Evolutionary conservation across 495 filamentous ascomycete genomes (phyloP), one percentile per base, ranked within the genome.

Genomic region (Chaetomidium leptoderma): DNA sequence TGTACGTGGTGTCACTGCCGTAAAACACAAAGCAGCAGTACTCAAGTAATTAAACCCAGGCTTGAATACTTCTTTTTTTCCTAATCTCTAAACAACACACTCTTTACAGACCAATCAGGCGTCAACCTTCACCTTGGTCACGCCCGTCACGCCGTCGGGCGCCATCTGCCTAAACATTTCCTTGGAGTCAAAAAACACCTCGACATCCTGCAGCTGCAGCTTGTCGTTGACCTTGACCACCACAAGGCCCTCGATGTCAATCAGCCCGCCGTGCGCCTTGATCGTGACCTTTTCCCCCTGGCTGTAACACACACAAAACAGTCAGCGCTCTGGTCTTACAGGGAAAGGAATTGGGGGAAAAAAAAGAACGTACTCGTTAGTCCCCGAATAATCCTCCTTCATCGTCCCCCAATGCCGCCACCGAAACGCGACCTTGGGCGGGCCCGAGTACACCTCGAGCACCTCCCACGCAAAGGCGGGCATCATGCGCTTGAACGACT

Each of bases 391-490:
- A 66, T 86, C 84, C 60, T 77, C 78, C 69, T 78, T 80, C 78
- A 87, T 85, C 11, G 67, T 66, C 2, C 83, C 83, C 84, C 84
- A 86, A 61, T 87, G 84, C 29, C 84, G 66, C 83, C 84, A 86
- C 52, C 75, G 75, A 63, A 86, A 84, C 1, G 76, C 69, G 5
- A 87, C 84, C 51, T 68, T 66, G 21, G 84, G 83, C 39, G 82
- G 83, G 0, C 80, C 83, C 40, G 76, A 77, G 62, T 82, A 85
- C 3, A 87, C 83, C 70, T 86, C 84, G 14, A 81, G 66, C 21
- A 86, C 83, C 72, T 87, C 84, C 83, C 83, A 88, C 0, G 82
- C 82, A 71, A 88, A 87, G 0, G 79, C 82, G 14, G 82, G 83
- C 83, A 87, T 86, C 81, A 84, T 85, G 26, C 80, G 70, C 72